phyloP scores from a whole-genome alignment of 257 asterid genomes.

The Prunella vulgaris region DNA sequence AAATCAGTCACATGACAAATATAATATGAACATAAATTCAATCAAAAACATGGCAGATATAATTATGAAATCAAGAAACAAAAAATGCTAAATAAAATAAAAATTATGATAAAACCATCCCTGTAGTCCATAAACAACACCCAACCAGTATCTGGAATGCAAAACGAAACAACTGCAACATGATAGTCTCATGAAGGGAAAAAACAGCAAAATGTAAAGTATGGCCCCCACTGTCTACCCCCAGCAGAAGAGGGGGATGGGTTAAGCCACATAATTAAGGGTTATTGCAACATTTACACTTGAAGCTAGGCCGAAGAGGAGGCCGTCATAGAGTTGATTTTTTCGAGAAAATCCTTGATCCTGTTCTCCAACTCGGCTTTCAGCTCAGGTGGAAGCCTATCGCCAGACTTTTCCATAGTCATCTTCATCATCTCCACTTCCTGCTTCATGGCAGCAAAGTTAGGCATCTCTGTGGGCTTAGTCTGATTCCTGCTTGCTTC shows the following conservation, averaged over 20 bases:
- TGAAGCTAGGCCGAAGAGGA: slow-evolving; percentile 35
- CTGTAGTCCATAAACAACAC: background rate
- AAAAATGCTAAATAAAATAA: no score
- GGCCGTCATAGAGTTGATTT: slow-evolving; percentile 42
- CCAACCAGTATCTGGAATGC: background rate
- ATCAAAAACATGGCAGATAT: background rate
- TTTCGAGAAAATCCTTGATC: slow-evolving; percentile 51
- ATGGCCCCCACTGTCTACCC: background rate
- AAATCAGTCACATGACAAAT: background rate
- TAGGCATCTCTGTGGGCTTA: slow-evolving; percentile 30
- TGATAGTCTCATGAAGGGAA: slow-evolving; percentile 3
- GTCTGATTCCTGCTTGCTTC: slow-evolving; percentile 12
- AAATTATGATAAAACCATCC: background rate
- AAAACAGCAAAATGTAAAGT: slow-evolving; percentile 20
- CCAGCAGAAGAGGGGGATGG: background rate
- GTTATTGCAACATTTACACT: slow-evolving; percentile 13
- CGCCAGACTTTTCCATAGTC: slow-evolving; percentile 66
- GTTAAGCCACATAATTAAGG: background rate
- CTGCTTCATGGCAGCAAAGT: slow-evolving; percentile 46
- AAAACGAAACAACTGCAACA: slow-evolving; percentile 4
- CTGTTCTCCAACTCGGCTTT: slow-evolving; percentile 66
- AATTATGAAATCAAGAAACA: background rate
- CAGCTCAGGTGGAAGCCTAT: slow-evolving; percentile 45
- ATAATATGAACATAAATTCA: background rate
- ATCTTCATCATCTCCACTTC: slow-evolving; percentile 75